Conservation (phyloP, 495 filamentous ascomycete species). For the Achaetomiella virescens region DNA sequence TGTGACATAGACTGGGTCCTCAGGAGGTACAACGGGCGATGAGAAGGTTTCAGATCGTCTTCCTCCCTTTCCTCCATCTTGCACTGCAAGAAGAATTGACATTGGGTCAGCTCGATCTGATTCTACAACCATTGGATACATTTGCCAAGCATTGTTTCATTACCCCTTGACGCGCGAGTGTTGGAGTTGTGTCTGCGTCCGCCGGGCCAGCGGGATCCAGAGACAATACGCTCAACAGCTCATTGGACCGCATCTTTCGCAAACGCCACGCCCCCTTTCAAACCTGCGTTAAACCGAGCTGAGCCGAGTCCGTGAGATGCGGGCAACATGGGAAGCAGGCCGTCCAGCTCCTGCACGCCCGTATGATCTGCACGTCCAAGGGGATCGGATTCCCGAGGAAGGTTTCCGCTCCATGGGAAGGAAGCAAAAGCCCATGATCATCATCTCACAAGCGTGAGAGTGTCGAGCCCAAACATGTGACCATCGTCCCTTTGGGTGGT, state of each 20-base stretch:
- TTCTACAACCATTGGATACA: background rate
- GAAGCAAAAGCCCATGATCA: no score
- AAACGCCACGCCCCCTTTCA: background rate
- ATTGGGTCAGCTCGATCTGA: background rate
- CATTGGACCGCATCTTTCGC: background rate
- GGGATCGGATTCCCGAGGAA: no score
- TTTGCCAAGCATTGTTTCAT: no score
- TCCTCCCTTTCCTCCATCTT: background rate
- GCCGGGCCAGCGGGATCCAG: no score
- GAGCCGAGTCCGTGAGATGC: background rate
- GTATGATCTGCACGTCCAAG: background rate
- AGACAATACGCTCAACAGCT: background rate
- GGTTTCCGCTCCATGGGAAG: no score
- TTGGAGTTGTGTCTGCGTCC: no score
- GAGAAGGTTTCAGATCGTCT: background rate
- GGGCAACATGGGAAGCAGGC: background rate
- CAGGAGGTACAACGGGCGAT: background rate
- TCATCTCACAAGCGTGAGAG: no score
- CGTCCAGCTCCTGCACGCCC: background rate
- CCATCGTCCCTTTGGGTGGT: no score
- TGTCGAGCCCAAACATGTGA: no score
- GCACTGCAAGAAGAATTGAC: background rate
- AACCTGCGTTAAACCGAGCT: background rate
- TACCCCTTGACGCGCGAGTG: no score
- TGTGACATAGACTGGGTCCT: slow-evolving; percentile 1